Base-by-base conservation (phyloP, 2,329 filamentous ascomycete genomes). In the Boeremia lycopersici region DNA sequence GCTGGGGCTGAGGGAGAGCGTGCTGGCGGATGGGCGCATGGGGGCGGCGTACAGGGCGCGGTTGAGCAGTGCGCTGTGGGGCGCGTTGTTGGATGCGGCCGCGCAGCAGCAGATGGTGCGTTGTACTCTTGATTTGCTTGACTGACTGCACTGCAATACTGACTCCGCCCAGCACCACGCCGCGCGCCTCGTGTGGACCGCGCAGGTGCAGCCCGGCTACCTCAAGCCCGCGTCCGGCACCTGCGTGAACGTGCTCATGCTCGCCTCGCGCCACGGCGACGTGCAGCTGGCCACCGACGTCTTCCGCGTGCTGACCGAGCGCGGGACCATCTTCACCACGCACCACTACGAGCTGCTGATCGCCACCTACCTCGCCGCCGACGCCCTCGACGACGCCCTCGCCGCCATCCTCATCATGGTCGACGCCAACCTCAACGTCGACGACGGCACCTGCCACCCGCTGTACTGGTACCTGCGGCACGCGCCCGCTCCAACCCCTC, bases 271-370 rank as follows among this genome's bases (percentile, higher is more conserved):
- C 25, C 76, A 86, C 53, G 86, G 85, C 19, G 89, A 96, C 69
- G 77, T 85, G 1, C 74, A 79, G 0, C 80, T 97, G 9, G 90
- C 89, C 1, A 87, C 86, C 6, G 84, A 88, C 28, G 89, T 89
- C 28, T 85, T 96, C 57, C 82, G 86, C 23, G 76, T 87, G 47
- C 80, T 93, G 15, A 81, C 82, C 4, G 78, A 82, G 8, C 82
- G 86, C 23, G 81, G 81, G 12, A 81, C 83, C 1, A 79, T 82
- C 35, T 79, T 92, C 33, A 78, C 81, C 8, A 74, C 82, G 6
- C 81, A 89, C 58, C 91, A 97, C 70, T 96, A 95, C 74, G 91
- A 96, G 72, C 82, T 88, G 26, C 81, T 97, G 26, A 78, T 93
- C 6, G 86, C 90, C 53, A 83, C 89, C 4, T 91, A 96, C 68